Percentiles rank a stretch among this genome's conserved stretches.
These are phyloP conservation scores for Torrubiella hemipterigena DNA, from an alignment of 2,329 filamentous ascomycete genomes.

Conservation along the genomic window DNA sequence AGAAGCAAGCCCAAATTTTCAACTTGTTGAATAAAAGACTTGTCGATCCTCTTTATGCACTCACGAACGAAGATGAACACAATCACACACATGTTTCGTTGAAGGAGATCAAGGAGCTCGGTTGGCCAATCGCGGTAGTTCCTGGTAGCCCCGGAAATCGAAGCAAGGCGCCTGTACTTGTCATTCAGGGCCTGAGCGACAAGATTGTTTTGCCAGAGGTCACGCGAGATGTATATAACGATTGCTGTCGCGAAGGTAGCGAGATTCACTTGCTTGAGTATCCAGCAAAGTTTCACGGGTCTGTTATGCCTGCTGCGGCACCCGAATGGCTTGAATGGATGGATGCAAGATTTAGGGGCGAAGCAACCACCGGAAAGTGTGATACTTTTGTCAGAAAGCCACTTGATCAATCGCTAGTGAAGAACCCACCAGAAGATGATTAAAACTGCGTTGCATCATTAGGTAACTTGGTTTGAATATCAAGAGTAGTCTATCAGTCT, in stretches of 20 bases:
- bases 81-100: too few species aligned
- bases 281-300: neutral
- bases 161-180: neutral
- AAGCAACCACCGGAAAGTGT: neutral
- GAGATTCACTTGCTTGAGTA: conserved; percentile 2
- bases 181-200: conserved; percentile 1
- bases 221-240: neutral
- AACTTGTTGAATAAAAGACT: too few species aligned
- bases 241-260: neutral
- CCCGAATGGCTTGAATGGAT: conserved; percentile 1
- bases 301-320: neutral
- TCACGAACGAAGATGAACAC: too few species aligned
- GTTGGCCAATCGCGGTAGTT: too few species aligned
- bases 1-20: too few species aligned
- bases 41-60: too few species aligned
- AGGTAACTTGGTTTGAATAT: too few species aligned
- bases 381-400: neutral
- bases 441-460: too few species aligned
- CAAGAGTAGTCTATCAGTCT: too few species aligned
- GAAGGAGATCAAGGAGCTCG: too few species aligned
- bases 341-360: neutral
- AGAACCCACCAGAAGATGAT: conserved; percentile 1
- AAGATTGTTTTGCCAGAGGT: neutral
- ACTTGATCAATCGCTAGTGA: conserved; percentile 1
- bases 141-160: too few species aligned